These are phyloP conservation scores for Calocybe cyanea DNA, from an alignment of 768 basidiomycete species.

Conservation along the genomic window DNA sequence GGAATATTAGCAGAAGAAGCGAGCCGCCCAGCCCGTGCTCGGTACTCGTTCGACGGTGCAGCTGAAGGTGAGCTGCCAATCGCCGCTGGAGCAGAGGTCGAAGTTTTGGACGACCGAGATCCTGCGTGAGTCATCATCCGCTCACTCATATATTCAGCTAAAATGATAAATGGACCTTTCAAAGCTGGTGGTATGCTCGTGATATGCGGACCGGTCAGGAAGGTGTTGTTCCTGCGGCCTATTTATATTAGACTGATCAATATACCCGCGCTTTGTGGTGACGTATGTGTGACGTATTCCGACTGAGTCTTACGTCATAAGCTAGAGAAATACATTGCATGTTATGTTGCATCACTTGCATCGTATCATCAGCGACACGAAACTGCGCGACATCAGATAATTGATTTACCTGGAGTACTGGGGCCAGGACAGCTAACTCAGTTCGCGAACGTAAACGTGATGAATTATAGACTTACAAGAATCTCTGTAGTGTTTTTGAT, in stretches of 20 bases:
- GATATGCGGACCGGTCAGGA: slow-evolving; percentile 76
- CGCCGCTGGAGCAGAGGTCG: slow-evolving; percentile 64
- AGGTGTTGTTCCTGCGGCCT: slow-evolving; percentile 89
- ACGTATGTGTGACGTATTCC: no score
- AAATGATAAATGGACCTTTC: slow-evolving; percentile 15
- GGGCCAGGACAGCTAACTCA: background rate
- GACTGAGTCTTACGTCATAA: no score
- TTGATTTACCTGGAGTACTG: slow-evolving; percentile 18
- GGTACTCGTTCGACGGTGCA: slow-evolving; percentile 77
- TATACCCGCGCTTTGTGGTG: no score
- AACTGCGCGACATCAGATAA: background rate
- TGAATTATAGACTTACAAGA: slow-evolving; percentile 44
- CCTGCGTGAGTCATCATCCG: slow-evolving; percentile 54
- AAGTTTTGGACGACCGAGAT: slow-evolving; percentile 78
- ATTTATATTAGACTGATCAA: slow-evolving; percentile 85
- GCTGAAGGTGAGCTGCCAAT: slow-evolving; percentile 78
- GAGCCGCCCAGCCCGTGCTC: slow-evolving; percentile 72
- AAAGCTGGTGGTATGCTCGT: slow-evolving; percentile 92
- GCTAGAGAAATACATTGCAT: no score
- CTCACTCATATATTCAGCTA: background rate
- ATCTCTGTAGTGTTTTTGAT: slow-evolving; percentile 86
- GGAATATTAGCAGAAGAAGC: slow-evolving; percentile 61
- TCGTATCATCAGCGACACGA: background rate
- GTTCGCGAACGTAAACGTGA: background rate
- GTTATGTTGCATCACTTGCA: no score